Evolutionary conservation across 805 yeast genomes (phyloP).

Genomic region (Cyberlindnera euphorbiiphila): DNA sequence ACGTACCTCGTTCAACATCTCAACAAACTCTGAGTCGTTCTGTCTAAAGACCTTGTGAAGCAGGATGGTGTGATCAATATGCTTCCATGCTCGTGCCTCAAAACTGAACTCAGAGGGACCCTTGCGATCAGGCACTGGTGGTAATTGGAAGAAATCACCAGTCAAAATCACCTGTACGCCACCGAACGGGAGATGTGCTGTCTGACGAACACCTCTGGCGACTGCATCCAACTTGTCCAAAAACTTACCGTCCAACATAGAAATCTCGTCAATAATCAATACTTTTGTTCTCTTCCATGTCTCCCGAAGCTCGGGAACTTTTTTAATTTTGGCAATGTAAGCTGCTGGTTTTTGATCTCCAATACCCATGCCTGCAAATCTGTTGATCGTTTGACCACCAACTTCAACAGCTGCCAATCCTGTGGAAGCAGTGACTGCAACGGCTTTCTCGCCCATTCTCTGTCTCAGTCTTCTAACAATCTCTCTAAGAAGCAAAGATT

Average conservation of each 20-base stretch:
- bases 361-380: slow-evolving; percentile 83
- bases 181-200: slow-evolving; percentile 67
- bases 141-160: slow-evolving; percentile 96
- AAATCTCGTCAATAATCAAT: slow-evolving; percentile 84
- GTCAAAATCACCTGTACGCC: slow-evolving; percentile 87
- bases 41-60: slow-evolving; percentile 85
- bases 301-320: slow-evolving; percentile 37
- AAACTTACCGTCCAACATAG: slow-evolving; percentile 84
- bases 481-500: slow-evolving; percentile 62
- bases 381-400: slow-evolving; percentile 85
- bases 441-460: slow-evolving; percentile 40
- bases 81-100: slow-evolving; percentile 68
- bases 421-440: slow-evolving; percentile 93
- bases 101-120: slow-evolving; percentile 59
- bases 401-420: slow-evolving; percentile 95
- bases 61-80: slow-evolving; percentile 62
- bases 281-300: slow-evolving; percentile 71
- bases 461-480: slow-evolving; percentile 51
- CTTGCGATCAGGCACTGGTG: slow-evolving; percentile 63
- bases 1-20: slow-evolving; percentile 77
- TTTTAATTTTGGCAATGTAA: slow-evolving; percentile 38
- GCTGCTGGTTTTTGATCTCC: slow-evolving; percentile 47
- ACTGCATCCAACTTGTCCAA: slow-evolving; percentile 70
- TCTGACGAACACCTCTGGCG: slow-evolving; percentile 52
- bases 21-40: slow-evolving; percentile 72